Base-by-base conservation (phyloP, 2,329 filamentous ascomycete genomes). In the Arthrobotrys sinensis region DNA sequence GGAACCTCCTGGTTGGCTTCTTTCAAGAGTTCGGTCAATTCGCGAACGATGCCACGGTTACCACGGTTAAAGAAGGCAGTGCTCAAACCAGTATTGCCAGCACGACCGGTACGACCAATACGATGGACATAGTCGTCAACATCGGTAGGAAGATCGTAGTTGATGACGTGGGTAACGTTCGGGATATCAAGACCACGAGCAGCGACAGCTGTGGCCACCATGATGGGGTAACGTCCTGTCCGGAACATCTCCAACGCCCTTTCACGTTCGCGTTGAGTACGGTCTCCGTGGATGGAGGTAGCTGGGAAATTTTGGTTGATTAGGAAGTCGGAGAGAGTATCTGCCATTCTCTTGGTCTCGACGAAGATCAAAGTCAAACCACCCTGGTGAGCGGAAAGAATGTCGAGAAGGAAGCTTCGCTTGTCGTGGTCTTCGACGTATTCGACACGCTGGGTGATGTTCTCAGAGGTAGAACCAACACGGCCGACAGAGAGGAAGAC, bases 21-120 rank as follows among this genome's bases (percentile, higher is more conserved):
- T 89, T 98, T 98, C 81, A 99, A 90, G 32, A 99, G 90, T n/a
- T 99, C 96, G 82, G 99, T 90, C 79, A 99, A 90, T 83, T 98
- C 96, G 81, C 96, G 92, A 80, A 98, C 96, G 82, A 99, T 93
- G 86, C 96, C 96, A 83, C 96, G 93, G 89, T 99, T 99, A 84
- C 95, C 95, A 84, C 96, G 95, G 90, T 99, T 99, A 91, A 99
- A 98, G 89, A 99, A 99, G 72, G 96, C 96, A 82, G 96, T 99
- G 4, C 96, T 93, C 82, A 97, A 91, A 91, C 96, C 96, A 83
- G 95, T 98, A 89, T 99, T 99, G 85, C 96, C 96, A 81, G 96
- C 96, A 93, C 96, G 96, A 84, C 96, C 96, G 81, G 96, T 99
- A 95, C 96, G 96, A 91, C 96, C 96, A 83, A 99, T 99, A 85